Conservation (phyloP, 805 yeast genomes). For the Torulaspora maleeae region DNA sequence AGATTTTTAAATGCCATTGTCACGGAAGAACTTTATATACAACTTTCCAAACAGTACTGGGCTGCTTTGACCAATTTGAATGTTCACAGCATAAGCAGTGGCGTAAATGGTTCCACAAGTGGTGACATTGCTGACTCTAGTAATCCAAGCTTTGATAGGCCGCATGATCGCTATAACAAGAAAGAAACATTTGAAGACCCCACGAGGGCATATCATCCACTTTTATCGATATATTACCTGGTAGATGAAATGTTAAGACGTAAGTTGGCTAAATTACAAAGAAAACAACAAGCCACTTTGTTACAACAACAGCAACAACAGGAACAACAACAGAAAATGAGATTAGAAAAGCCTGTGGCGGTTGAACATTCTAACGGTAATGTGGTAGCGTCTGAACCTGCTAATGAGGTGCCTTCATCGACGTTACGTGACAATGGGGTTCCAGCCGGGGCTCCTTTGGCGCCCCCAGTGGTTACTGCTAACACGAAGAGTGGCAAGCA, state of each 20-base stretch:
- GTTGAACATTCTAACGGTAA: constrained; percentile 3
- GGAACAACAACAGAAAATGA: constrained; percentile 21
- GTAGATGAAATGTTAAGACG: constrained; percentile 80
- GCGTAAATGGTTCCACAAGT: constrained; percentile 9
- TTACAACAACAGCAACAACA: constrained; percentile 24
- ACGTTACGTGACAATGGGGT: neutral
- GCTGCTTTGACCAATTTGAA: constrained; percentile 13
- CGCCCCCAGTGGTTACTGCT: constrained; percentile 5
- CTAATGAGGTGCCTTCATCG: neutral
- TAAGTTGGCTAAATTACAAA: constrained; percentile 49
- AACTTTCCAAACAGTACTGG: constrained; percentile 32
- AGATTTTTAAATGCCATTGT: constrained; percentile 55
- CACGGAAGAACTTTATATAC: constrained; percentile 55
- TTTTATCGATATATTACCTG: constrained; percentile 77
- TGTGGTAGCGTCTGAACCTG: constrained; percentile 4
- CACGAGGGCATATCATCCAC: constrained; percentile 81
- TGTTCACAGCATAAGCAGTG: constrained; percentile 14
- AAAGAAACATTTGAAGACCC: constrained; percentile 55
- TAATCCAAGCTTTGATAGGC: constrained; percentile 2
- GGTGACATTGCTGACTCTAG: constrained; percentile 4
- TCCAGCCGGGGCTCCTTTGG: constrained; percentile 6
- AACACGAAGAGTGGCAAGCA: constrained; percentile 7
- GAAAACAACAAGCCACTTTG: constrained; percentile 20
- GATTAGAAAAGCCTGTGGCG: constrained; percentile 10
- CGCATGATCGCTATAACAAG: constrained; percentile 2